These are phyloP conservation scores for Royoungia palumana DNA, from an alignment of 768 basidiomycete species.

Conservation along the genomic window DNA sequence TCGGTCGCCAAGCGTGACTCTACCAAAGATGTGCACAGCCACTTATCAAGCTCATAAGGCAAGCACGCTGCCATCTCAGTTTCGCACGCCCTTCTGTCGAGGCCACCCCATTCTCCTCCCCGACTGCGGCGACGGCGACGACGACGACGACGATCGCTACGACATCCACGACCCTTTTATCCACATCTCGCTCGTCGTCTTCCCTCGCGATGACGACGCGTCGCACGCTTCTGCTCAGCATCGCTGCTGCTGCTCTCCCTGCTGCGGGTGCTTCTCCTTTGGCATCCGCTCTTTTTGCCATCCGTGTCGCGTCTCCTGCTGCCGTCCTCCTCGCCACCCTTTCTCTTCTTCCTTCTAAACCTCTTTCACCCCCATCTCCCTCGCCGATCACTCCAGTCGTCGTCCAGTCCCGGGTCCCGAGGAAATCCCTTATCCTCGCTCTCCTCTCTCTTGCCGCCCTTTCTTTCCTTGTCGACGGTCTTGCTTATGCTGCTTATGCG, in stretches of 20 bases:
- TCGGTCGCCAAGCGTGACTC: constrained; percentile 3
- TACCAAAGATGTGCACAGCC: constrained; percentile 21
- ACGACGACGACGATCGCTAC: constrained; percentile 17
- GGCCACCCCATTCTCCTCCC: constrained; percentile 20
- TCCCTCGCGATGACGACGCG: constrained; percentile 23
- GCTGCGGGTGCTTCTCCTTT: constrained; percentile 20
- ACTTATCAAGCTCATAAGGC: constrained; percentile 31
- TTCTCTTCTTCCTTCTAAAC: constrained; percentile 53
- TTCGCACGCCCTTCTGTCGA: constrained; percentile 31
- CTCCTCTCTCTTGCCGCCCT: constrained; percentile 67
- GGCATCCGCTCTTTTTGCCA: constrained; percentile 44
- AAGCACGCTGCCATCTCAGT: constrained; percentile 18
- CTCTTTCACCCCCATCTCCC: constrained; percentile 38
- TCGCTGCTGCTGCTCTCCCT: constrained; percentile 23
- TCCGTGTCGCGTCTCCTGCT: constrained; percentile 67
- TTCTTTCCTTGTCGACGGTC: constrained; percentile 75
- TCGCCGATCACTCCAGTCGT: constrained; percentile 78
- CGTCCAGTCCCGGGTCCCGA: constrained; percentile 67
- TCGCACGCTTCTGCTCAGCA: constrained; percentile 16
- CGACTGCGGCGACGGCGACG: constrained; percentile 34
- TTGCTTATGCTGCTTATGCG: constrained; percentile 62
- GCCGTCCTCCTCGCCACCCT: constrained; percentile 60
- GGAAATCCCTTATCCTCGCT: constrained; percentile 69
- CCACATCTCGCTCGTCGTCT: background rate
- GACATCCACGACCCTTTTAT: background rate